Base-by-base conservation (phyloP, 164 flowering plant species). In the Dillenia turbinata region DNA sequence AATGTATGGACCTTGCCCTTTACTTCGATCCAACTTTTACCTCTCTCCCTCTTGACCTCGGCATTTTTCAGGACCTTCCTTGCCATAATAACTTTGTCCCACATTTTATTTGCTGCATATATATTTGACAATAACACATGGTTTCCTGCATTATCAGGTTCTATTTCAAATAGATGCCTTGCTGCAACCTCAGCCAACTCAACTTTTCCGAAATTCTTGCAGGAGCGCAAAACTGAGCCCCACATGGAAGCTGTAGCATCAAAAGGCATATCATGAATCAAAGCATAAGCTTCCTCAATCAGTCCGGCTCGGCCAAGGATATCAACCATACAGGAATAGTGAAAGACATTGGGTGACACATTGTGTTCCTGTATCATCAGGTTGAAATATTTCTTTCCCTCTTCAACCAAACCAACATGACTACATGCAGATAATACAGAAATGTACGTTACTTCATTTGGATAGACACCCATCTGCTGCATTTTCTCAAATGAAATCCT, bases 301-400 rank as follows among this genome's bases (percentile, higher is more conserved):
- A 62, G 59, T n/a, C 97, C 92, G 2, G 86, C 80, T 15, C 90
- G 83, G 22, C 93, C 85, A 52, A 87, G 81, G 68, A 82, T 77
- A 76, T 91, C 99, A 63, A 86, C 93, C 90, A 94, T 79, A 77
- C 93, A 85, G 1, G 93, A 77, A 71, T 87, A 89, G 68, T 91
- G 96, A 43, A 80, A 59, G 17, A 77, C 80, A 59, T 78, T 87
- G 7, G 84, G 84, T 8, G 71, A 47, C 56, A 87, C 53, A 54
- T 66, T 61, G 59, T 76, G 74, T 53, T 85, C 80, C 60, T 16
- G 56, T 33, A 48, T 44, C 90, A 89, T 82, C 33, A 78, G 71
- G 43, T 76, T 72, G 65, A 89, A 89, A 57, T 86, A 87, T 48
- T 47, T 72, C 19, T 66, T 52, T 19, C 87, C 96, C 43, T 70